Evolutionary conservation across 1,284 basidiomycete genomes (phyloP).

Genomic region (Phellinidium pouzarii): DNA sequence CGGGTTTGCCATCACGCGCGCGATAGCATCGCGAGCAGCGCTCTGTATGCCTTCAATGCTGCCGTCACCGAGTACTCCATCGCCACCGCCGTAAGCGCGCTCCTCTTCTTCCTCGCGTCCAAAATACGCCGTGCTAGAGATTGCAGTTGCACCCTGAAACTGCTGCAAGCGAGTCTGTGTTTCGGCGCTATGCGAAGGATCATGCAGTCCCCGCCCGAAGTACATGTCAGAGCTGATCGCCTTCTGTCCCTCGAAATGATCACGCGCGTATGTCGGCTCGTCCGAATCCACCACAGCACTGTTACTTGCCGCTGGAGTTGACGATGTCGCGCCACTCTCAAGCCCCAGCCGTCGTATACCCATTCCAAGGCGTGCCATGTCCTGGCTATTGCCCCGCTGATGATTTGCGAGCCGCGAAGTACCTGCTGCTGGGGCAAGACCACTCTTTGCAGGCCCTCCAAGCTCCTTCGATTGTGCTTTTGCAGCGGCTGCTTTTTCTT

Average conservation of each 20-base stretch:
- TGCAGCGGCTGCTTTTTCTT: constrained; percentile 36
- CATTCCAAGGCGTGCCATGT: constrained; percentile 65
- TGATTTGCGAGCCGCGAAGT: constrained; percentile 22
- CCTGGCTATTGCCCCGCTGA: constrained; percentile 36
- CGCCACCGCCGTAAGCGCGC: constrained; percentile 33
- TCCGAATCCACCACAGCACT: constrained; percentile 34
- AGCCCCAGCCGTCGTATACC: constrained; percentile 86
- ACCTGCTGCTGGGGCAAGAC: not conserved
- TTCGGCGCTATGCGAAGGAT: constrained; percentile 66
- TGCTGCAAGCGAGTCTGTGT: constrained; percentile 77
- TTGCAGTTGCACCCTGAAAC: constrained; percentile 91
- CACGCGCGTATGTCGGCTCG: constrained; percentile 76
- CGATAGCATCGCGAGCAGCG: constrained; percentile 76
- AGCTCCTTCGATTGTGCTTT: constrained; percentile 26
- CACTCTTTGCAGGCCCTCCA: constrained; percentile 22
- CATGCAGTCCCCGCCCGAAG: constrained; percentile 88
- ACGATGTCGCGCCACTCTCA: constrained; percentile 56
- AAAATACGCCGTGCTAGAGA: constrained; percentile 94
- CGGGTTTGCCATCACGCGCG: constrained; percentile 78
- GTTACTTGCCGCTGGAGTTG: constrained; percentile 31
- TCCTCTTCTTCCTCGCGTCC: constrained; percentile 86
- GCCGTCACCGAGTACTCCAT: constrained; percentile 55
- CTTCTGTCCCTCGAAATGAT: constrained; percentile 90
- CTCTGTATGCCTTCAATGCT: constrained; percentile 64
- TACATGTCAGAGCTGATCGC: constrained; percentile 97